Percentiles rank a stretch among this genome's conserved stretches.
Evolutionary conservation across 2,329 filamentous ascomycete species (phyloP).

Genomic region (Monascus ruber): DNA sequence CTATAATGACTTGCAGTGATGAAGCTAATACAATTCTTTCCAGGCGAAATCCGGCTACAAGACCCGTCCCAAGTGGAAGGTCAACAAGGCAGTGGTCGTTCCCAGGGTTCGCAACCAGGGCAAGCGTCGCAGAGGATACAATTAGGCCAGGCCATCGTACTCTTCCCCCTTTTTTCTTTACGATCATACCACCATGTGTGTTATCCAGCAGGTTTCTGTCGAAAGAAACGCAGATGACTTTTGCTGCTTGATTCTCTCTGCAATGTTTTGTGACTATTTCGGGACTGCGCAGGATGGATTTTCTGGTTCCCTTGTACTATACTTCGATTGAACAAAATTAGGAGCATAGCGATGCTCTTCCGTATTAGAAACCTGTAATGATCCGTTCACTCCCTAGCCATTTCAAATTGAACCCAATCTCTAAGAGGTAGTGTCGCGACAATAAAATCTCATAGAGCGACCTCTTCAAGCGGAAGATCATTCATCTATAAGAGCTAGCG

Average conservation of each 20-base stretch:
- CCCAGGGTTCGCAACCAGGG: conserved; percentile 80
- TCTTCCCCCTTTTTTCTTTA: neutral
- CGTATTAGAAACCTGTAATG: too few species aligned
- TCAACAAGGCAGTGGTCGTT: conserved; percentile 84
- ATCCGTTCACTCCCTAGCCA: too few species aligned
- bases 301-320: conserved; percentile 9
- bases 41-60: conserved; percentile 60
- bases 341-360: neutral
- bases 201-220: neutral
- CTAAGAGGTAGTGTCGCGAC: too few species aligned
- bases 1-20: too few species aligned
- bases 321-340: conserved; percentile 3
- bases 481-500: too few species aligned
- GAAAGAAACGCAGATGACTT: neutral
- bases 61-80: conserved; percentile 76
- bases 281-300: conserved; percentile 1
- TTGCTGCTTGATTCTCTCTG: neutral
- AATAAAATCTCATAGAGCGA: too few species aligned
- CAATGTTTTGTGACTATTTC: neutral
- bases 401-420: too few species aligned
- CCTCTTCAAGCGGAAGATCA: too few species aligned
- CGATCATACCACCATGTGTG: neutral
- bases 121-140: conserved; percentile 63
- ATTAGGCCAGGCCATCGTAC: conserved; percentile 15
- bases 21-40: neutral